Percentiles rank a stretch among this genome's conserved stretches.
These are phyloP conservation scores for Trypanosoma brucei DNA, from an alignment of 208 protist species.

Conservation along the genomic window DNA sequence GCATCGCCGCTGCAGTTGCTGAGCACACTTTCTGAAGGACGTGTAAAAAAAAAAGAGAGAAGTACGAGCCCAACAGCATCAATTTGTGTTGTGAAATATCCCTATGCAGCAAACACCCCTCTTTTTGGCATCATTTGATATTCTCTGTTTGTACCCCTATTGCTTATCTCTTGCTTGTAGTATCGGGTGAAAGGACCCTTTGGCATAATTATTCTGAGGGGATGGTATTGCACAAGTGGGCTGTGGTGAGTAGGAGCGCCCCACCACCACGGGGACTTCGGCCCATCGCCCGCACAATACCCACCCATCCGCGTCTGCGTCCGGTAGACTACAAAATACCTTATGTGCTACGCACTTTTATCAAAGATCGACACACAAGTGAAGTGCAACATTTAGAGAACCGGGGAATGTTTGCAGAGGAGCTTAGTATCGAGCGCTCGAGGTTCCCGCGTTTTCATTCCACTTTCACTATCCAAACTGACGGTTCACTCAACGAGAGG, in stretches of 20 bases:
- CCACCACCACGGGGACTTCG: constrained; percentile 61
- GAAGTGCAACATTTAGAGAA: constrained; percentile 89
- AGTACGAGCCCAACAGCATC: too few relatives aligned
- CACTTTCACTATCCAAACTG: constrained; percentile 77
- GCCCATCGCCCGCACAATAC: constrained; percentile 47
- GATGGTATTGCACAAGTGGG: constrained; percentile 90
- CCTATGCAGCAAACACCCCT: too few relatives aligned
- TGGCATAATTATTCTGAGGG: not conserved
- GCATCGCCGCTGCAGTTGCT: too few relatives aligned
- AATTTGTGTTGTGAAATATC: too few relatives aligned
- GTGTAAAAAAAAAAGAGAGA: too few relatives aligned
- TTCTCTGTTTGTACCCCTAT: not conserved
- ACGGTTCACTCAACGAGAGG: constrained; percentile 82
- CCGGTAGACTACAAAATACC: constrained; percentile 83
- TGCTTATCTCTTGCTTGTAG: not conserved
- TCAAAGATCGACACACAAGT: constrained; percentile 80
- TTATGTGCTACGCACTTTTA: constrained; percentile 81
- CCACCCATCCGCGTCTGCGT: constrained; percentile 53
- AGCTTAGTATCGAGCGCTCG: constrained; percentile 82
- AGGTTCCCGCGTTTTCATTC: constrained; percentile 79
- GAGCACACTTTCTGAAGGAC: too few relatives aligned
- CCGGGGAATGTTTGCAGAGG: constrained; percentile 86
- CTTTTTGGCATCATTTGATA: not conserved
- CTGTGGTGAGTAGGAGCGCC: constrained; percentile 73
- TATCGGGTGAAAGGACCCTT: not conserved